These are phyloP conservation scores for Gossypium laxum DNA, from an alignment of 441 rosid species.

Conservation along the genomic window DNA sequence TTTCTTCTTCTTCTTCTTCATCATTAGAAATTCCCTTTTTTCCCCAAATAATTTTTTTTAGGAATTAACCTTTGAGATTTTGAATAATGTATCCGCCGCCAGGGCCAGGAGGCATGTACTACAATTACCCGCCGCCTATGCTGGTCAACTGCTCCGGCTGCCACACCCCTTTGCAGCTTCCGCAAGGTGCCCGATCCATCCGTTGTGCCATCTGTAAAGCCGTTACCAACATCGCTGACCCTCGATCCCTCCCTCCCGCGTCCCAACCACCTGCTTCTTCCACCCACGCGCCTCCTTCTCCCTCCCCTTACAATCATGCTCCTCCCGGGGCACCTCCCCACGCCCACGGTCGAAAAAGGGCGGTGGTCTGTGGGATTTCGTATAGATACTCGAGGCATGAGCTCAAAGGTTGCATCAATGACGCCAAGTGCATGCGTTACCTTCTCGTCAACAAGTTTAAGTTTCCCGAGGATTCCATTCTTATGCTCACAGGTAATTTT, in stretches of 20 bases:
- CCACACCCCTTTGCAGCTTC: slow-evolving; percentile 67
- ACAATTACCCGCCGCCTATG: slow-evolving; percentile 29
- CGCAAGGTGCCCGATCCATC: slow-evolving; percentile 68
- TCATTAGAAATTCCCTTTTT: background rate
- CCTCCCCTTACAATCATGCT: slow-evolving; percentile 21
- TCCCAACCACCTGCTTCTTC: slow-evolving; percentile 18
- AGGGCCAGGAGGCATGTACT: slow-evolving; percentile 3
- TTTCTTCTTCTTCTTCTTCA: background rate
- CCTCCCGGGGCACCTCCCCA: slow-evolving; percentile 38
- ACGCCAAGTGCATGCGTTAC: slow-evolving; percentile 84
- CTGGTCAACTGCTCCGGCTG: slow-evolving; percentile 70
- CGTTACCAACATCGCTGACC: slow-evolving; percentile 59
- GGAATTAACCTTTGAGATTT: background rate
- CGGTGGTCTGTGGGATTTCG: slow-evolving; percentile 79
- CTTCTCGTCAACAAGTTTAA: slow-evolving; percentile 63
- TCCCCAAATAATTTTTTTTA: background rate
- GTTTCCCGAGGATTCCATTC: slow-evolving; percentile 58
- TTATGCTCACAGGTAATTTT: slow-evolving; percentile 68
- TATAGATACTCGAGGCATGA: slow-evolving; percentile 68
- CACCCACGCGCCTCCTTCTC: slow-evolving; percentile 22
- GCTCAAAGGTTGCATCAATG: slow-evolving; percentile 85
- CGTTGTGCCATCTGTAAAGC: slow-evolving; percentile 82
- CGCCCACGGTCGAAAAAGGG: slow-evolving; percentile 67
- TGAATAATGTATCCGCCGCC: slow-evolving; percentile 5
- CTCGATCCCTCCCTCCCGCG: slow-evolving; percentile 39